phyloP scores from a whole-genome alignment of 2,329 filamentous ascomycete species.

The Penicillium sp. region DNA sequence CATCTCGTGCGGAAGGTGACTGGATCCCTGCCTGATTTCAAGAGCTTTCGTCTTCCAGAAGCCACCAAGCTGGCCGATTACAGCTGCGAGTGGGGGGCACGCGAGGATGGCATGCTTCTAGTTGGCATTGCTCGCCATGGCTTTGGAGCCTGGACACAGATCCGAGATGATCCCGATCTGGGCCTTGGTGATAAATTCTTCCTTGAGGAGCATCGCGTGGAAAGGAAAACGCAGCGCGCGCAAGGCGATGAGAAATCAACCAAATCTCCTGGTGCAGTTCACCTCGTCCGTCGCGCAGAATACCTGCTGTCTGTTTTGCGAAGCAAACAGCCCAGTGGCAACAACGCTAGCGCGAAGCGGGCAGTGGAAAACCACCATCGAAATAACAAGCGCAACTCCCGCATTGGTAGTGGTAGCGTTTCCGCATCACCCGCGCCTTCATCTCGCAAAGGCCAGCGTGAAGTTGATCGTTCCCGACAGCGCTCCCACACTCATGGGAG shows the following conservation, averaged over 20 bases:
- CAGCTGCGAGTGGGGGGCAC: conserved; percentile 82
- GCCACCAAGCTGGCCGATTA: conserved; percentile 90
- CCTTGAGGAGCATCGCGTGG: conserved; percentile 94
- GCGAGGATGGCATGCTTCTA: conserved; percentile 94
- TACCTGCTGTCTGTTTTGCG: conserved; percentile 93
- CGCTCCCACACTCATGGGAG: conserved; percentile 38
- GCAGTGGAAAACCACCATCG: conserved; percentile 89
- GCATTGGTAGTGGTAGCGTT: conserved; percentile 35
- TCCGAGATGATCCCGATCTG: conserved; percentile 84
- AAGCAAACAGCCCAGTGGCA: conserved; percentile 68
- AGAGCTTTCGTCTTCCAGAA: conserved; percentile 78
- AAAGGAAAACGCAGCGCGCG: conserved; percentile 86
- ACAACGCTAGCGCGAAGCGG: conserved; percentile 61
- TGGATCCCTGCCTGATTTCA: conserved; percentile 58
- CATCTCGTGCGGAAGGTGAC: conserved; percentile 73
- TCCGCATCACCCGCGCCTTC: conserved; percentile 45
- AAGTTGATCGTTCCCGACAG: conserved; percentile 39
- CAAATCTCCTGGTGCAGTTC: conserved; percentile 93
- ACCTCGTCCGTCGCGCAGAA: conserved; percentile 88
- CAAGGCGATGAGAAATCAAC: conserved; percentile 51
- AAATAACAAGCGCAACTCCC: conserved; percentile 71
- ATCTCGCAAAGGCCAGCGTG: conserved; percentile 39
- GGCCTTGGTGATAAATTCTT: conserved; percentile 87
- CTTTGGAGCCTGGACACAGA: conserved; percentile 91
- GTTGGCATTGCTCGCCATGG: conserved; percentile 89